Evolutionary conservation across 768 basidiomycete genomes (phyloP), one percentile per base, ranked within the genome.

Genomic region (Collybiopsis confluens): DNA sequence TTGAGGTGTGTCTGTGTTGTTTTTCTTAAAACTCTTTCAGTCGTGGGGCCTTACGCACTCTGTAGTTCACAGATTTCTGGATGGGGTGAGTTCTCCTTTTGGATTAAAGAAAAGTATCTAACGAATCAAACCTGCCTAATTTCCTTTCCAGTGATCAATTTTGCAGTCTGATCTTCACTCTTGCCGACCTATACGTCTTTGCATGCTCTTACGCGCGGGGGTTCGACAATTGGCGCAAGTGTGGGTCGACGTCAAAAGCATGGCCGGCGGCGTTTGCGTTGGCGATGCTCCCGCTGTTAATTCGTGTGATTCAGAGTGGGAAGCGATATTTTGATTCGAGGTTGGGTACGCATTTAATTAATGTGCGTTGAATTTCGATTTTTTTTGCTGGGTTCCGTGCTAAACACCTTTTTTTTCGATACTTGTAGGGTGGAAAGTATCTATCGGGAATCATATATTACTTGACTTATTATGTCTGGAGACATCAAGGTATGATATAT

Each of bases 391-490:
- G n/a, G 11, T 54, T 28, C 58, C 30, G 37, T 30, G 36, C 50
- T 15, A 21, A 45, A 58, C 20, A 9, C 51, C 16, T 8, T 41
- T 54, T 28, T 30, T 45, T 16, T 33, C n/a, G n/a, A n/a, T n/a
- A n/a, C n/a, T n/a, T n/a, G n/a, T 56, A 95, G 93, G 93, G 82
- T 8, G 93, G 92, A 2, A 95, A 95, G 70, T 97, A 95, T 59
- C 74, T 70, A 2, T 69, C 74, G 48, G 87, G 87, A 1, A 83
- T 96, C 7, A 40, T 86, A 7, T 76, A 75, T 51, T 83, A 82
- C 61, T 59, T 86, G 7, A 77, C 82, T 54, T 97, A 92, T 66
- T 90, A 75, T 56, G 65, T 82, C 42, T 98, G 95, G 94, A 75
- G 91, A 57, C 77, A 84, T 54, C 66, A 80, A 60, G 83, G 89